phyloP scores from a whole-genome alignment of 768 basidiomycete species.

The Leccinum pellstonianum region DNA sequence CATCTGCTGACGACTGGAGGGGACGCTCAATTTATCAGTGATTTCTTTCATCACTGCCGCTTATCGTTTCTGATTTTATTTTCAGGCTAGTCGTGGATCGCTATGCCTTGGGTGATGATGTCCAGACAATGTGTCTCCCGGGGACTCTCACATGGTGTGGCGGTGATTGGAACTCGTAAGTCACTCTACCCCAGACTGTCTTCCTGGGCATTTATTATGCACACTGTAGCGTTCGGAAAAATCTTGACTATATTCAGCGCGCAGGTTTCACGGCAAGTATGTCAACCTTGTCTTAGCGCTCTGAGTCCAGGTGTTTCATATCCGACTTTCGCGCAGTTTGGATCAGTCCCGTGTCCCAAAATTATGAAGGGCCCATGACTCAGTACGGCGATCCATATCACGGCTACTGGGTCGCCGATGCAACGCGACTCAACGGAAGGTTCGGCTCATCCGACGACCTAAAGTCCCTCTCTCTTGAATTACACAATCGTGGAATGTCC shows the following conservation, averaged over 20 bases:
- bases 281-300: slow-evolving; percentile 13
- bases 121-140: slow-evolving; percentile 4
- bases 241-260: slow-evolving; percentile 82
- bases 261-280: slow-evolving; percentile 78
- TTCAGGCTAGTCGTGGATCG: slow-evolving; percentile 14
- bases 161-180: slow-evolving; percentile 17
- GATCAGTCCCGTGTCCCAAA: slow-evolving; percentile 81
- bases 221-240: slow-evolving; percentile 52
- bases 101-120: slow-evolving; percentile 3
- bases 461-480: slow-evolving; percentile 58
- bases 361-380: slow-evolving; percentile 68
- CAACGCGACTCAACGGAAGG: slow-evolving; percentile 60
- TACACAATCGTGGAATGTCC: slow-evolving; percentile 74
- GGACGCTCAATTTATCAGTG: slow-evolving; percentile 20
- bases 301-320: not conserved
- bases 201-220: not conserved
- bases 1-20: slow-evolving; percentile 14
- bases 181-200: not conserved
- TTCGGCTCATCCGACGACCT: slow-evolving; percentile 77
- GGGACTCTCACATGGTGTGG: slow-evolving; percentile 18
- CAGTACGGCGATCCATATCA: slow-evolving; percentile 83
- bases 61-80: not conserved
- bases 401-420: slow-evolving; percentile 80
- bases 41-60: too few species aligned
- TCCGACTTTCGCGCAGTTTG: slow-evolving; percentile 49